Conservation (phyloP, 202 grass and related monocot species). For the Brachypodium distachyon region DNA sequence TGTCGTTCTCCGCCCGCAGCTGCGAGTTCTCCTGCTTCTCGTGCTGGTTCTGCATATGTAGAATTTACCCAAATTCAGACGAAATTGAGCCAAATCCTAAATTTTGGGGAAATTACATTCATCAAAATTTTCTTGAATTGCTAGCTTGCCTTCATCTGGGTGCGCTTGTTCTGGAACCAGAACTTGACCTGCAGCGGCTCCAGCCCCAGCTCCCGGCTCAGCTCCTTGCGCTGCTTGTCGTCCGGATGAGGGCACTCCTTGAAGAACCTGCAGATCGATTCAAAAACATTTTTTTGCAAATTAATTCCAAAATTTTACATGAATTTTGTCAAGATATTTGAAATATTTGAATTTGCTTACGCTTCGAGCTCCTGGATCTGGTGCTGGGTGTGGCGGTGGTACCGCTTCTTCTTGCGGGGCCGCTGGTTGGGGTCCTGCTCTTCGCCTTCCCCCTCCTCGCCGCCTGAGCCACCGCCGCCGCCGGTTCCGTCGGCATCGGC, state of each 20-base stretch:
- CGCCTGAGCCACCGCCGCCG: conserved; percentile 37
- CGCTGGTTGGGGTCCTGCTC: conserved; percentile 65
- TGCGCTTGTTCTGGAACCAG: conserved; percentile 95
- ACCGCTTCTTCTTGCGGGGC: conserved; percentile 80
- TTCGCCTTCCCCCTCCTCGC: conserved; percentile 64
- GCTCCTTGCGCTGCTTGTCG: conserved; percentile 74
- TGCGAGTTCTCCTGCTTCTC: conserved; percentile 61
- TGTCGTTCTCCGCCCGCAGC: conserved; percentile 69
- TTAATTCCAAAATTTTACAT: no score
- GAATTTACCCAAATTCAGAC: no score
- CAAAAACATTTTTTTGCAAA: no score
- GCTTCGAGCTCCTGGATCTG: conserved; percentile 92
- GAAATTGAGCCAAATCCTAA: no score
- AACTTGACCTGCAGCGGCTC: no score
- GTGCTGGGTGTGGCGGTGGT: conserved; percentile 82
- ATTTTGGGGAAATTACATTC: no score
- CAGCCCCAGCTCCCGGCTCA: conserved; percentile 61
- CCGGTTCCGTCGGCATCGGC: no score
- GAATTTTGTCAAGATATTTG: no score
- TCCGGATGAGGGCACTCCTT: conserved; percentile 79
- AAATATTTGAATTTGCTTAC: conserved; percentile 38
- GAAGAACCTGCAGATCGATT: conserved; percentile 76
- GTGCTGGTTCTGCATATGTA: conserved; percentile 64
- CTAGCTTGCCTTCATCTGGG: conserved; percentile 72
- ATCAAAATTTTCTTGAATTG: no score